Evolutionary conservation across 495 filamentous ascomycete genomes (phyloP).

Genomic region (Penicillium canariense): DNA sequence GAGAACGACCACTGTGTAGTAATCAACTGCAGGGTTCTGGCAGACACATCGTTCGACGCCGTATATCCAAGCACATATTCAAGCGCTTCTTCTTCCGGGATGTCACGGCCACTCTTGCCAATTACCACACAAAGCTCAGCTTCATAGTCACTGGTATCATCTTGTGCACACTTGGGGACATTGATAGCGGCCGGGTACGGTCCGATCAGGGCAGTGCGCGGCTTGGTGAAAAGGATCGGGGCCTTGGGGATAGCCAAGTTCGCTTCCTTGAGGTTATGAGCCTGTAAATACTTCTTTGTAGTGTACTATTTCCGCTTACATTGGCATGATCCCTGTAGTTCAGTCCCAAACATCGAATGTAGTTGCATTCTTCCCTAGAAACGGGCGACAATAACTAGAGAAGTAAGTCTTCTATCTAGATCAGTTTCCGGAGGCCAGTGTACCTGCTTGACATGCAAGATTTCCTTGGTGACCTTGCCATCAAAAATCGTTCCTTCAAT

Average conservation of each 20-base stretch:
- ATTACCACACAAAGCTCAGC: slow-evolving; percentile 44
- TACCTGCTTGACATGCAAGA: slow-evolving; percentile 36
- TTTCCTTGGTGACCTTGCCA: slow-evolving; percentile 30
- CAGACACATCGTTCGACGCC: slow-evolving; percentile 40
- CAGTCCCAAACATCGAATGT: slow-evolving; percentile 45
- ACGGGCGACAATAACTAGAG: slow-evolving; percentile 35
- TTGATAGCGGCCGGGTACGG: slow-evolving; percentile 42
- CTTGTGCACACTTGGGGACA: slow-evolving; percentile 44
- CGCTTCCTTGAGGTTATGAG: slow-evolving; percentile 25
- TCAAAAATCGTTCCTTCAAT: slow-evolving; percentile 40
- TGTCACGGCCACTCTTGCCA: slow-evolving; percentile 38
- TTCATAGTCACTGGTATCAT: slow-evolving; percentile 49
- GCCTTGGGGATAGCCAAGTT: slow-evolving; percentile 37
- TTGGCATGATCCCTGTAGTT: slow-evolving; percentile 46
- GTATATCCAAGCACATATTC: slow-evolving; percentile 46
- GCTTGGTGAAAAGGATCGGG: slow-evolving; percentile 49
- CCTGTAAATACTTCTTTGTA: neutral
- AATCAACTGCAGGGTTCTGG: slow-evolving; percentile 32
- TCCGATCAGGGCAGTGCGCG: slow-evolving; percentile 39
- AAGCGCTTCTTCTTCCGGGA: slow-evolving; percentile 37
- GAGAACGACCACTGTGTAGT: slow-evolving; percentile 44
- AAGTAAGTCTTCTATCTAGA: neutral
- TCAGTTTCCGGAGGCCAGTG: neutral
- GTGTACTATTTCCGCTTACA: neutral
- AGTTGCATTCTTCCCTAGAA: slow-evolving; percentile 26